phyloP scores from a whole-genome alignment of 106 monocot species.

The Acanthochlamys bracteata region DNA sequence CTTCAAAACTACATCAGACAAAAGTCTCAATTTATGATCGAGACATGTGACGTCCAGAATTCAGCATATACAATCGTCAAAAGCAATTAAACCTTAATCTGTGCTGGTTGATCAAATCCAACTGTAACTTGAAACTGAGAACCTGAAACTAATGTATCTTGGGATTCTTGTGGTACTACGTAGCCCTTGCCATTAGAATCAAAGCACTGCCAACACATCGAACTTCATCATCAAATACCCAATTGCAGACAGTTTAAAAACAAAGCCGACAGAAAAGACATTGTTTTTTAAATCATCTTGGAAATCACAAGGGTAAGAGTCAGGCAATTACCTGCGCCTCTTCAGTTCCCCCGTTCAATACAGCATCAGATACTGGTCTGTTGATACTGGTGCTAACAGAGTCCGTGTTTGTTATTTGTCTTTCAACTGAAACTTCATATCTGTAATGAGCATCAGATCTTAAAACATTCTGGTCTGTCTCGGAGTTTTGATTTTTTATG shows the following conservation, averaged over 20 bases:
- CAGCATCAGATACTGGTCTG: slow-evolving; percentile 18
- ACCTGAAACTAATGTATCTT: slow-evolving; percentile 16
- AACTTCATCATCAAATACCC: neutral
- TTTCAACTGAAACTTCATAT: slow-evolving; percentile 26
- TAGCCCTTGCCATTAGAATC: slow-evolving; percentile 27
- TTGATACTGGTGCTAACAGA: slow-evolving; percentile 20
- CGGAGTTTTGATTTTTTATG: slow-evolving; percentile 29
- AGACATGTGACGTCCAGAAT: neutral
- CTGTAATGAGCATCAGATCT: slow-evolving; percentile 30
- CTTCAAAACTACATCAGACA: neutral
- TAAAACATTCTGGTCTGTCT: slow-evolving; percentile 24
- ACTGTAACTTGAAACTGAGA: slow-evolving; percentile 24
- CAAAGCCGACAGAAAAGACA: neutral
- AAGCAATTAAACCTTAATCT: slow-evolving; percentile 28
- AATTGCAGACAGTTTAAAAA: neutral
- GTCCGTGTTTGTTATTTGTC: slow-evolving; percentile 26
- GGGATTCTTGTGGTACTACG: slow-evolving; percentile 18
- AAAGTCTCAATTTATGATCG: neutral
- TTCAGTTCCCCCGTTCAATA: slow-evolving; percentile 15
- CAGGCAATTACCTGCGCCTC: slow-evolving; percentile 22
- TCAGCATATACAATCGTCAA: neutral
- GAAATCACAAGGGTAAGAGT: neutral
- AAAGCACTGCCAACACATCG: slow-evolving; percentile 25
- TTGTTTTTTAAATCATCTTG: neutral
- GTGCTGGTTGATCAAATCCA: slow-evolving; percentile 20